Conservation (phyloP, 345 rosid genomes). For the Kernera saxatilis region DNA sequence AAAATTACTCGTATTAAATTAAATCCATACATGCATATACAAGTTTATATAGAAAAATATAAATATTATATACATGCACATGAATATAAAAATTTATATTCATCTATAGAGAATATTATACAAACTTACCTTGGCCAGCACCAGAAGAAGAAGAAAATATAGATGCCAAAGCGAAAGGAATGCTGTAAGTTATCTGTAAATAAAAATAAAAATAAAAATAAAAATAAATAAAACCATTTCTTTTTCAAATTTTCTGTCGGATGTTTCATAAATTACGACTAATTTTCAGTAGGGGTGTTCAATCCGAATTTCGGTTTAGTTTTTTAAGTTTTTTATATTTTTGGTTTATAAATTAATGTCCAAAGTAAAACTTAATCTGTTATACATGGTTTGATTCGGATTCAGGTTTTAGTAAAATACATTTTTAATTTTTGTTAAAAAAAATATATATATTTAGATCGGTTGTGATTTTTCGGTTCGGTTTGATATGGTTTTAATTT, state of each 20-base stretch:
- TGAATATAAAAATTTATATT: too few relatives aligned
- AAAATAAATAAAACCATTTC: not conserved
- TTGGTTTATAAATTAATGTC: too few relatives aligned
- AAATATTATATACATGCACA: not conserved
- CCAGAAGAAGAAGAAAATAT: slow-evolving; percentile 50
- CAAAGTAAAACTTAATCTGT: too few relatives aligned
- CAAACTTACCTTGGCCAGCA: slow-evolving; percentile 73
- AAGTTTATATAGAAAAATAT: not conserved
- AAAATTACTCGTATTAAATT: not conserved
- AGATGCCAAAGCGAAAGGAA: slow-evolving; percentile 86
- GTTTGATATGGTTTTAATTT: too few relatives aligned
- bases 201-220: not conserved
- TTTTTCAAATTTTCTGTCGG: not conserved
- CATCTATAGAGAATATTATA: not conserved
- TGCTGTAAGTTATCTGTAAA: slow-evolving; percentile 57
- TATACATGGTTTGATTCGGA: too few relatives aligned
- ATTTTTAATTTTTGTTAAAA: too few relatives aligned
- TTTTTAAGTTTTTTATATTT: too few relatives aligned
- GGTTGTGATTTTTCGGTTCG: too few relatives aligned
- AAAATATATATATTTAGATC: too few relatives aligned
- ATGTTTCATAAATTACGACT: not conserved
- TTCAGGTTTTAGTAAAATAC: too few relatives aligned
- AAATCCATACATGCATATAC: not conserved
- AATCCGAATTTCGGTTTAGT: too few relatives aligned
- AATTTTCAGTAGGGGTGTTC: too few relatives aligned